phyloP scores from a whole-genome alignment of 306 rosid genomes.

The Malus sieversii region DNA sequence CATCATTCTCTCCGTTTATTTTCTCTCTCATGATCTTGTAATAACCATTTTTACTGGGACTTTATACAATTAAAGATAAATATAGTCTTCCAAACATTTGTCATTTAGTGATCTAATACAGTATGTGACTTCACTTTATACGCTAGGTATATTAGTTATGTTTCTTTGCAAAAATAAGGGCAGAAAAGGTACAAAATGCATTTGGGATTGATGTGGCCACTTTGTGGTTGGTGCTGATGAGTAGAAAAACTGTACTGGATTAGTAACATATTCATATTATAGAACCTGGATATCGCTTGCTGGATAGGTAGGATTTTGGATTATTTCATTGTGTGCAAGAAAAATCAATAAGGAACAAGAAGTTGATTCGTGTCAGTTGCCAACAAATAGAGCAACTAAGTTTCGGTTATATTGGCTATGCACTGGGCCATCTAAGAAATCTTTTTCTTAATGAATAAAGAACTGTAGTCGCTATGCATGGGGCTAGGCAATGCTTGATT shows the following conservation, averaged over 20 bases:
- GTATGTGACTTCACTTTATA: neutral
- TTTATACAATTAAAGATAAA: neutral
- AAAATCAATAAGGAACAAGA: neutral
- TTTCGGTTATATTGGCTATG: neutral
- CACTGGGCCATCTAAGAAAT: neutral
- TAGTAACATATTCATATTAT: neutral
- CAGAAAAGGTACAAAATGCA: neutral
- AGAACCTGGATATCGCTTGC: neutral
- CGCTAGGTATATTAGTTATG: neutral
- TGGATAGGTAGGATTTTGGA: neutral
- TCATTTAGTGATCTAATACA: neutral
- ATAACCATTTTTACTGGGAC: neutral
- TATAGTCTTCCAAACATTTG: neutral
- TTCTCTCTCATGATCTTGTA: neutral
- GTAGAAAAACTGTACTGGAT: neutral
- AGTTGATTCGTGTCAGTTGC: neutral
- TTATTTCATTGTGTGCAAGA: neutral
- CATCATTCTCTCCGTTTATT: neutral
- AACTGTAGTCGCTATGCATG: too few species aligned
- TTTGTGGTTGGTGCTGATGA: neutral
- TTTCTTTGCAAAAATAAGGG: neutral
- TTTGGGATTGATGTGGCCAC: neutral
- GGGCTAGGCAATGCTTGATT: neutral
- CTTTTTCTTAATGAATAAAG: neutral
- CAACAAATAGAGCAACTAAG: neutral